Percentiles rank a stretch among this genome's conserved stretches.
phyloP scores from a whole-genome alignment of 345 rosid genomes.

The Microthlaspi erraticum region DNA sequence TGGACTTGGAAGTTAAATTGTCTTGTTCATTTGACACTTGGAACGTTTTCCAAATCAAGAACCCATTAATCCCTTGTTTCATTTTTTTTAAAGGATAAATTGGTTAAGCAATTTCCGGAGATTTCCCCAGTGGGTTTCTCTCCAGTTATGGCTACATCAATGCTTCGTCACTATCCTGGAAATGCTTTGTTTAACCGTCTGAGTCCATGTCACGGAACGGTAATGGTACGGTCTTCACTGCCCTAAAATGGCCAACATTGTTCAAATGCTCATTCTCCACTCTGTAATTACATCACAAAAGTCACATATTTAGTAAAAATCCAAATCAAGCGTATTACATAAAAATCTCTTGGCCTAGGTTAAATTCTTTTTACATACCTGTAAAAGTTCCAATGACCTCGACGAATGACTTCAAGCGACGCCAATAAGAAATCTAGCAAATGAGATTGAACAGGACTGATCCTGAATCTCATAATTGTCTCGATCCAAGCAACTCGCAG shows the following conservation, averaged over 20 bases:
- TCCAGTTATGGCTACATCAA: conserved; percentile 23
- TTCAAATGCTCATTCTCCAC: conserved; percentile 92
- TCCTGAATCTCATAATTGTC: conserved; percentile 65
- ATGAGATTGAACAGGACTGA: conserved; percentile 55
- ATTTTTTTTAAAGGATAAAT: conserved; percentile 14
- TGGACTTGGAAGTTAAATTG: conserved; percentile 31
- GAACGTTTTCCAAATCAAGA: conserved; percentile 28
- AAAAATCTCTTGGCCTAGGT: not conserved
- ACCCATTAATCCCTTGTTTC: conserved; percentile 27
- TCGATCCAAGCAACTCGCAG: conserved; percentile 89
- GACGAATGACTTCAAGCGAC: conserved; percentile 79
- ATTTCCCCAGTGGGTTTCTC: conserved; percentile 17
- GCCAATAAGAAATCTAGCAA: conserved; percentile 87
- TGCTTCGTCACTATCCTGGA: conserved; percentile 20
- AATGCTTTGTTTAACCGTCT: conserved; percentile 49
- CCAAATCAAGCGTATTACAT: not conserved
- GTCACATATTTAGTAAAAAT: not conserved
- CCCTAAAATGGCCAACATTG: conserved; percentile 86
- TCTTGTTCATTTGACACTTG: conserved; percentile 25
- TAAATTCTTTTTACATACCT: conserved; percentile 49
- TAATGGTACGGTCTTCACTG: conserved; percentile 85
- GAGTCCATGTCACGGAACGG: conserved; percentile 81
- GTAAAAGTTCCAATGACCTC: conserved; percentile 99
- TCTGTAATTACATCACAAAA: conserved; percentile 44
- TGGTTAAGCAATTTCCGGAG: conserved; percentile 28